A percentile compares a stretch with the other conserved stretches of the same genome.
These are phyloP conservation scores for Diplogelasinospora grovesii DNA, from an alignment of 495 filamentous ascomycete species.

Conservation along the genomic window DNA sequence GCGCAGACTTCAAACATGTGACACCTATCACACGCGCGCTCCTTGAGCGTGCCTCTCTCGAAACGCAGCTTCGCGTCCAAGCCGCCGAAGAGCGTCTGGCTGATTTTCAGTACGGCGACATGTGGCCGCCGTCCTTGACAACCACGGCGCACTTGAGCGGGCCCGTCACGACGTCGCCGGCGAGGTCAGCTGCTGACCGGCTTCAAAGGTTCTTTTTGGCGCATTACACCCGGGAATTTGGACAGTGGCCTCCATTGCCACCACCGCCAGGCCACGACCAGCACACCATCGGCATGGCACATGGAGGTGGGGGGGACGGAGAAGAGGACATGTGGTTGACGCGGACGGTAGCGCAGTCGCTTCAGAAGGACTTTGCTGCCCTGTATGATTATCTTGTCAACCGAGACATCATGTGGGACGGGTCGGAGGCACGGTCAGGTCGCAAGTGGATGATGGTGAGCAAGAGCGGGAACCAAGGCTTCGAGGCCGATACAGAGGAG, in stretches of 20 bases:
- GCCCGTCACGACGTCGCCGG: conserved; percentile 23
- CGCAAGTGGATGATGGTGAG: conserved; percentile 59
- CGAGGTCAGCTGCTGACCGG: conserved; percentile 45
- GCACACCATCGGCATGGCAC: conserved; percentile 39
- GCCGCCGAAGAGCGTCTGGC: conserved; percentile 53
- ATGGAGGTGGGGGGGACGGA: conserved; percentile 28
- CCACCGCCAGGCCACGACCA: conserved; percentile 17
- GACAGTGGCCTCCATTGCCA: conserved; percentile 49
- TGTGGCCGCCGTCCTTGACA: conserved; percentile 48
- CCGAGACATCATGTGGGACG: conserved; percentile 59
- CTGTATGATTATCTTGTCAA: conserved; percentile 71
- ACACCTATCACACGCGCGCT: conserved; percentile 57
- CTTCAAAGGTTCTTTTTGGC: conserved; percentile 50
- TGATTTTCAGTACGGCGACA: conserved; percentile 54
- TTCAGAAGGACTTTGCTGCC: conserved; percentile 62
- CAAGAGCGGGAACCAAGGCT: conserved; percentile 41
- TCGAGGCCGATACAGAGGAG: conserved; percentile 53
- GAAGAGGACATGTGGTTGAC: conserved; percentile 55
- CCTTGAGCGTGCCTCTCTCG: conserved; percentile 53
- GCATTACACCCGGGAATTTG: conserved; percentile 47
- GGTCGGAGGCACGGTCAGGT: conserved; percentile 44
- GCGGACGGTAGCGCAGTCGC: conserved; percentile 44
- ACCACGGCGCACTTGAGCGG: conserved; percentile 20
- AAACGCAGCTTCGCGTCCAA: conserved; percentile 56
- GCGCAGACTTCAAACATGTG: conserved; percentile 51